Evolutionary conservation across 2,329 filamentous ascomycete species (phyloP).

Genomic region (Talaromyces sp.): DNA sequence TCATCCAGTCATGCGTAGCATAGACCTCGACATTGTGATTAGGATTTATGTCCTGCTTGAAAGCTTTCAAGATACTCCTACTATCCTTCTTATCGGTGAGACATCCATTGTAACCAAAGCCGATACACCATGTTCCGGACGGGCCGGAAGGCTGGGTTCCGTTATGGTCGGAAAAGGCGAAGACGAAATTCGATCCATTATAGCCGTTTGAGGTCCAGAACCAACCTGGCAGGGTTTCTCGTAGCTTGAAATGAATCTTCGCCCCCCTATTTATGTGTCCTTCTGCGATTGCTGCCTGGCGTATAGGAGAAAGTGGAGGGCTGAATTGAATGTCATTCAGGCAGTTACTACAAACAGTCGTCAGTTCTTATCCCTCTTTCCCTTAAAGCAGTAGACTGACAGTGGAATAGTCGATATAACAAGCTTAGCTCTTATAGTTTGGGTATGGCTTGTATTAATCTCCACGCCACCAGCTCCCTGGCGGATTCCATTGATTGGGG

Average conservation of each 20-base stretch:
- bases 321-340: background rate
- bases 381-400: background rate
- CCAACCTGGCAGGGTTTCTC: background rate
- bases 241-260: background rate
- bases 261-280: background rate
- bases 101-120: background rate
- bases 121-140: background rate
- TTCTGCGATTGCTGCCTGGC: background rate
- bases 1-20: slow-evolving; percentile 28
- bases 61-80: background rate
- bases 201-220: background rate
- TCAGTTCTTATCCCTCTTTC: background rate
- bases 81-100: background rate
- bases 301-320: background rate
- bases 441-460: background rate
- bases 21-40: background rate
- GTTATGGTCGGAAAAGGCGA: background rate
- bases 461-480: background rate
- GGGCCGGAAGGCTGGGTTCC: background rate
- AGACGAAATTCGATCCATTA: background rate
- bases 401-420: background rate
- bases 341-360: background rate
- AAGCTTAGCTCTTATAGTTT: background rate
- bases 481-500: background rate
- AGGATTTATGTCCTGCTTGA: background rate